These are phyloP conservation scores for Aspergillus bombycis DNA, from an alignment of 2,329 filamentous ascomycete genomes.

Conservation along the genomic window DNA sequence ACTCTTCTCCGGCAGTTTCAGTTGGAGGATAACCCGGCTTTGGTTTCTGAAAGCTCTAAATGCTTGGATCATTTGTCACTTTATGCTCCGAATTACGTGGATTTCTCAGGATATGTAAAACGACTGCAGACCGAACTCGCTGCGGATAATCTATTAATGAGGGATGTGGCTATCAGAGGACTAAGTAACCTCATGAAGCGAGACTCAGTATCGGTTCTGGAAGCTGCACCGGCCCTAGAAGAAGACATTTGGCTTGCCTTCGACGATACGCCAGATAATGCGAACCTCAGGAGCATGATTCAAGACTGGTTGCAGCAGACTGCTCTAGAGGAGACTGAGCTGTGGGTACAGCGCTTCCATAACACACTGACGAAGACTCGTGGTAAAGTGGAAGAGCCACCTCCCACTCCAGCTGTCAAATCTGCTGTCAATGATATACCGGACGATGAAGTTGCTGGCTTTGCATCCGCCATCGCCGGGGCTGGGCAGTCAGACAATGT, in stretches of 20 bases:
- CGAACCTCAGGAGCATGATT: conserved; percentile 83
- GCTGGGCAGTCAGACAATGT: conserved; percentile 60
- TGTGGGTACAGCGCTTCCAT: conserved; percentile 91
- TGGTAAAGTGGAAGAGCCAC: conserved; percentile 60
- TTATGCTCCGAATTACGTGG: conserved; percentile 85
- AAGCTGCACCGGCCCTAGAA: conserved; percentile 77
- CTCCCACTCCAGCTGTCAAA: conserved; percentile 41
- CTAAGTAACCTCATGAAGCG: conserved; percentile 95
- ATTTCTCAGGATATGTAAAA: conserved; percentile 81
- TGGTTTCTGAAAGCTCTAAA: conserved; percentile 75
- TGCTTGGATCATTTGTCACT: conserved; percentile 90
- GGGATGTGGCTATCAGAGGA: conserved; percentile 81
- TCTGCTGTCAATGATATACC: conserved; percentile 73
- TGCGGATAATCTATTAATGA: conserved; percentile 68
- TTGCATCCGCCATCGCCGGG: conserved; percentile 73
- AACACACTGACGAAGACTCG: conserved; percentile 86
- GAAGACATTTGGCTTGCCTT: conserved; percentile 90
- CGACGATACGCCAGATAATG: conserved; percentile 74
- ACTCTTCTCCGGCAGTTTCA: conserved; percentile 83
- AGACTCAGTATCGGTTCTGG: conserved; percentile 79
- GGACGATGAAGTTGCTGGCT: conserved; percentile 95
- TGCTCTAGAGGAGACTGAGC: conserved; percentile 73
- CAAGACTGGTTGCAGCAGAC: conserved; percentile 93
- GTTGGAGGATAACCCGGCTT: conserved; percentile 68
- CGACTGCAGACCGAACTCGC: conserved; percentile 77